Evolutionary conservation across 768 basidiomycete species (phyloP).

Genomic region (Cytidiella melzeri): DNA sequence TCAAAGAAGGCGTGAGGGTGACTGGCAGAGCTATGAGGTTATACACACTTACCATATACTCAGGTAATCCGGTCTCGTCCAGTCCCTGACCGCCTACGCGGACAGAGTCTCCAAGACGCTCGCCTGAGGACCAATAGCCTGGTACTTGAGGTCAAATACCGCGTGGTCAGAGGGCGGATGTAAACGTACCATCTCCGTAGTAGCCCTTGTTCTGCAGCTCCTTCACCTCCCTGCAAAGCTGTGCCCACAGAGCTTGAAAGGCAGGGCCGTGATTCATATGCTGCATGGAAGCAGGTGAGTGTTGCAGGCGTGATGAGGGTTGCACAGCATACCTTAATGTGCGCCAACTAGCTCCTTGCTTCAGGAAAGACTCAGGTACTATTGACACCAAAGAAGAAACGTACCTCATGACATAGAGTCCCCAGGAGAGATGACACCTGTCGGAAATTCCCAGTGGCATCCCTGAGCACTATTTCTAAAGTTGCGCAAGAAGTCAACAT

Average conservation of each 20-base stretch:
- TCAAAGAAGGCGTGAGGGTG: too few relatives aligned
- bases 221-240: conserved; percentile 58
- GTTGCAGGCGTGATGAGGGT: conserved; percentile 1
- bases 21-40: neutral
- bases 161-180: too few relatives aligned
- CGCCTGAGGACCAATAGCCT: conserved; percentile 87
- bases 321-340: conserved; percentile 73
- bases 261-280: conserved; percentile 76
- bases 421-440: conserved; percentile 67
- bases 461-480: conserved; percentile 69
- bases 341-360: conserved; percentile 52
- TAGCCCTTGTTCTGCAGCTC: conserved; percentile 71
- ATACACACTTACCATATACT: conserved; percentile 57
- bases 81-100: conserved; percentile 44
- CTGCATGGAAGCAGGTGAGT: conserved; percentile 28
- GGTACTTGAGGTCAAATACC: too few relatives aligned
- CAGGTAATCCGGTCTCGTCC: conserved; percentile 57
- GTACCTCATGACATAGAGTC: conserved; percentile 79
- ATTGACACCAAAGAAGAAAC: conserved; percentile 1
- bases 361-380: neutral
- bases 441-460: conserved; percentile 52
- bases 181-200: conserved; percentile 76
- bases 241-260: conserved; percentile 72
- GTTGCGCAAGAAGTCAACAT: neutral
- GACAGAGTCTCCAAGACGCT: conserved; percentile 59